Evolutionary conservation across 768 basidiomycete genomes (phyloP).

Genomic region (Kwoniella botswanensis): DNA sequence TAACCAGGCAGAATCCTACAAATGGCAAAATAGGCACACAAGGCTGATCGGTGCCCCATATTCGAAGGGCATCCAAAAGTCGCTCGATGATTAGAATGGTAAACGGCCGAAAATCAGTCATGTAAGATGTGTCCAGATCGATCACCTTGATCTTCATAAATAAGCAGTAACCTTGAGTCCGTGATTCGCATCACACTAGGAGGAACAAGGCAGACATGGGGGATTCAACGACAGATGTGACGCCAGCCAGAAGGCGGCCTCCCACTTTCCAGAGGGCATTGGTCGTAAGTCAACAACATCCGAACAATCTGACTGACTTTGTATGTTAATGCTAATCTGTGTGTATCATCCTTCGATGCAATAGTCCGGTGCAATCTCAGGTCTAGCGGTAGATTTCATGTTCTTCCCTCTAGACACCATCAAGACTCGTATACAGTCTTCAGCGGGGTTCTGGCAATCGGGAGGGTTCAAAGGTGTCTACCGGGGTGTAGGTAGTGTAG

Average conservation of each 20-base stretch:
- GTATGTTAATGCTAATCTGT: too few species aligned
- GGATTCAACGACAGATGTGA: background rate
- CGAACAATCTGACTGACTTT: too few species aligned
- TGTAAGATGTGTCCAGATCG: background rate
- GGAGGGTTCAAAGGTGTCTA: conserved; percentile 92
- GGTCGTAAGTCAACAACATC: conserved; percentile 8
- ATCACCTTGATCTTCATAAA: background rate
- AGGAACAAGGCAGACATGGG: background rate
- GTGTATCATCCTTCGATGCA: background rate
- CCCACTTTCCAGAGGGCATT: conserved; percentile 22
- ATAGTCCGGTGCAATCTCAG: conserved; percentile 87
- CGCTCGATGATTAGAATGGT: background rate
- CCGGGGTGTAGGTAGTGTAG: conserved; percentile 89
- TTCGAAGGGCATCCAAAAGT: background rate
- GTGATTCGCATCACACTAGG: too few species aligned
- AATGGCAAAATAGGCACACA: background rate
- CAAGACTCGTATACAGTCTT: conserved; percentile 91
- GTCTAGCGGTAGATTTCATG: conserved; percentile 88
- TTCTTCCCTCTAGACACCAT: conserved; percentile 97
- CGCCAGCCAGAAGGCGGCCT: background rate
- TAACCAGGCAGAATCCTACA: background rate
- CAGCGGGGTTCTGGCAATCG: conserved; percentile 79
- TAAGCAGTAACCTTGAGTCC: background rate
- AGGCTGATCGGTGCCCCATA: conserved; percentile 3
- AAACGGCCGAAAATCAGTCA: conserved; percentile 18